Base-by-base conservation (phyloP, 73 alveolate genomes). In the Symbiodinium natans region DNA sequence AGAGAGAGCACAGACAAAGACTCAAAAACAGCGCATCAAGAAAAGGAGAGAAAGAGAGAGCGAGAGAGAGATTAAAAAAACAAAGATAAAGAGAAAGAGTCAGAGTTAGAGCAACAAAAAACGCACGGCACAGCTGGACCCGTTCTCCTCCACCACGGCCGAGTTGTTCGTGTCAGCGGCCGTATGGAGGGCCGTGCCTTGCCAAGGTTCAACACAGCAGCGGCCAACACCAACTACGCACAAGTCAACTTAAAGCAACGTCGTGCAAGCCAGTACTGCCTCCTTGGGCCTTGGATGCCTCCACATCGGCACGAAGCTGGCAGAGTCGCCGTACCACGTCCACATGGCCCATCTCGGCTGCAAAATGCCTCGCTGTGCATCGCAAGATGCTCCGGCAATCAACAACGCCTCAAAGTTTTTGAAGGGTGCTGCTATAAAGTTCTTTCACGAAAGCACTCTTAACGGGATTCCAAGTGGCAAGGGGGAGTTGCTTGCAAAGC, bases 81-180 rank as follows among this genome's bases (percentile, higher is more conserved):
- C n/a, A n/a, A n/a, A n/a, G n/a, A n/a, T n/a, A n/a, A n/a, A n/a
- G n/a, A n/a, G n/a, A n/a, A n/a, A n/a, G n/a, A n/a, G n/a, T n/a
- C n/a, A n/a, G n/a, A n/a, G 59, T 13, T 13, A 9, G 59, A 46
- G 59, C 59, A 46, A 13, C 59, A 46, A 46, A 46, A 46, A 46
- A 13, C 13, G 6, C 59, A 9, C 13, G 59, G 59, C 59, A 9
- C 59, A 9, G 6, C 13, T 46, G 21, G 59, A 6, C 59, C 21
- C 59, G 6, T 46, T 46, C 38, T 29, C 98, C 80, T 29, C 21
- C 23, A 80, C 98, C 59, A 92, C 98, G 0, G 73, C 98, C 10
- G 98, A 77, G 46, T 92, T 92, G 98, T 92, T 73, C 42, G 82
- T 92, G 54, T 92, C 98, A 17, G 98, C 98, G 3, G 98, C 98